These are phyloP conservation scores for Guadua angustifolia DNA, from an alignment of 176 grass and related monocot genomes.

Conservation along the genomic window DNA sequence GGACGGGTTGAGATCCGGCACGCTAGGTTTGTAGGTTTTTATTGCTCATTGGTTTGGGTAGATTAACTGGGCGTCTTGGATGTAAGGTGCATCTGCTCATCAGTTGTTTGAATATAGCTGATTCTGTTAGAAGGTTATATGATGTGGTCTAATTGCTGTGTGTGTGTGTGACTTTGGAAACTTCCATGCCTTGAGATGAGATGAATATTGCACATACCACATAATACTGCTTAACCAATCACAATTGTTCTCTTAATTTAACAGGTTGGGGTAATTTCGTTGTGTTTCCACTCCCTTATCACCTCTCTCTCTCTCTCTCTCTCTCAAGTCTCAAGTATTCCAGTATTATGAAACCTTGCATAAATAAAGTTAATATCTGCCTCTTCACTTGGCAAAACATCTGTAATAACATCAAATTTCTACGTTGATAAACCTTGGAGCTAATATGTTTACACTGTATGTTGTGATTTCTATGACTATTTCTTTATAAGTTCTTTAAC, in stretches of 20 bases:
- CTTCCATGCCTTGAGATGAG: neutral
- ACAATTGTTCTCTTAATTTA: neutral
- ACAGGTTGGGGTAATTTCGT: neutral
- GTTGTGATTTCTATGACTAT: neutral
- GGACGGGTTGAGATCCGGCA: neutral
- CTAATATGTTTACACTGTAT: neutral
- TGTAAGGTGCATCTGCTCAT: conserved; percentile 1
- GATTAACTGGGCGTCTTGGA: neutral
- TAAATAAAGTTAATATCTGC: neutral
- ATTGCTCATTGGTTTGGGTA: neutral
- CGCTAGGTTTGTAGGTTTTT: neutral
- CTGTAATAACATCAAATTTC: neutral
- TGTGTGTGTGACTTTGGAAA: neutral
- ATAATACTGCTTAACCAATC: neutral
- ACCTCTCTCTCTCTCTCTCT: neutral
- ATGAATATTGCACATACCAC: neutral
- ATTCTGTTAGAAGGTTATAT: neutral
- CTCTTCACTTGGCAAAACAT: neutral
- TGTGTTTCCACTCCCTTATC: neutral
- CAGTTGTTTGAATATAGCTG: neutral
- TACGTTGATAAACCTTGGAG: neutral
- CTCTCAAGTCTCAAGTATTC: neutral
- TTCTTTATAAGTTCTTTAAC: neutral
- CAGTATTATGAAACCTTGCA: neutral
- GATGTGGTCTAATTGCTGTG: neutral